These are phyloP conservation scores for Zasmidium citrigriseum DNA, from an alignment of 2,329 filamentous ascomycete genomes.

Conservation along the genomic window DNA sequence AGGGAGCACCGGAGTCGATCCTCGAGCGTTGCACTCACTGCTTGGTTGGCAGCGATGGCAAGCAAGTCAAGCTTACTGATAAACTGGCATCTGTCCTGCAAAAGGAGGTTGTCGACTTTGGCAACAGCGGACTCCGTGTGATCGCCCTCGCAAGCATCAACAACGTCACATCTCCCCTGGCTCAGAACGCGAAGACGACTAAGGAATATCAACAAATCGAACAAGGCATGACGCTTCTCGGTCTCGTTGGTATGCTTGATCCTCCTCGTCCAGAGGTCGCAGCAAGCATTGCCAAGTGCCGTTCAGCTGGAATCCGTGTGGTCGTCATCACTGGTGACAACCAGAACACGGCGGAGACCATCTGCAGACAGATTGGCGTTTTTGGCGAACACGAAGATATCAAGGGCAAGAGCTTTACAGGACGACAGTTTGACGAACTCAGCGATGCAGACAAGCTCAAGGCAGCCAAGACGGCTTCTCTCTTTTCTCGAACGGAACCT, in stretches of 20 bases:
- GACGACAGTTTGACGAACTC: constrained; percentile 88
- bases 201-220: constrained; percentile 84
- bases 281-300: constrained; percentile 82
- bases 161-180: constrained; percentile 67
- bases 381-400: constrained; percentile 82
- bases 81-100: constrained; percentile 70
- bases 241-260: constrained; percentile 94
- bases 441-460: constrained; percentile 76
- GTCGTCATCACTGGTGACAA: constrained; percentile 99
- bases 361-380: constrained; percentile 95
- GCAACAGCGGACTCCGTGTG: constrained; percentile 87
- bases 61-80: constrained; percentile 70
- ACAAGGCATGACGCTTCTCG: constrained; percentile 90
- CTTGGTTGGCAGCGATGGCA: constrained; percentile 75
- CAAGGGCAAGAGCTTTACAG: constrained; percentile 89
- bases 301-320: constrained; percentile 89
- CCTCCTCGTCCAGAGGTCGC: constrained; percentile 91
- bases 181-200: constrained; percentile 74
- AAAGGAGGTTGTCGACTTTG: constrained; percentile 84
- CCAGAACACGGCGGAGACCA: constrained; percentile 94
- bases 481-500: constrained; percentile 96
- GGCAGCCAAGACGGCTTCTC: constrained; percentile 79
- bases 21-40: constrained; percentile 87
- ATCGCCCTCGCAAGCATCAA: constrained; percentile 89
- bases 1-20: constrained; percentile 93